Base-by-base conservation (phyloP, 129 eudicot genomes). In the Ambrosia trifida region DNA sequence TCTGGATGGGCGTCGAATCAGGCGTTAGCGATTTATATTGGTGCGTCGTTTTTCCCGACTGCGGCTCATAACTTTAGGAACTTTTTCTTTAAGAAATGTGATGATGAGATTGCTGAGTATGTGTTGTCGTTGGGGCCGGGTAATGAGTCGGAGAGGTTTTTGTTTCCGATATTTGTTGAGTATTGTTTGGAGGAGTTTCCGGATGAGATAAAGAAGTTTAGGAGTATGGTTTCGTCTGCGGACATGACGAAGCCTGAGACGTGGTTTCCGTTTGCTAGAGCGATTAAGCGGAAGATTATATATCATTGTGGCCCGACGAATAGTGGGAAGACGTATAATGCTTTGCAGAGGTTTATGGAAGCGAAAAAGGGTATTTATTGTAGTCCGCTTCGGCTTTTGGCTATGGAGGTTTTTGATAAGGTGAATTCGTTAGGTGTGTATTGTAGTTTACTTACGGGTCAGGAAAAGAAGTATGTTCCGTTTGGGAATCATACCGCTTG, bases 241-340 rank as follows among this genome's bases (percentile, higher is more conserved):
- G 99, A 95, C 77, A 60, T 95, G 53, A 90, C 99, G 1, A 86
- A 88, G 70, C 99, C 97, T 2, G 96, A 95, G 45, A 90, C 99
- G 7, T 95, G 99, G 99, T 95, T 90, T 66, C 99, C 99, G 0
- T 95, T 95, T 80, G 97, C 99, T 40, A 87, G 99, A 77, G 99
- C 99, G 0, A 95, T 95, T 88, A 95, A 88, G 28, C 85, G 99
- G 5, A 95, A 87, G 82, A 86, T 95, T 67, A 46, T 95, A 16
- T 95, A 95, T 78, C 99, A 95, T 71, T 95, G 99, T 81, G 99
- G 99, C 19, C 97, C 99, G 0, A 95, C 99, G 18, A 95, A 95
- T 75, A 90, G 99, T 76, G 99, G 99, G 49, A 95, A 95, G 72
- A 95, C 99, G 2, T 95, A 95, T 81, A 95, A 90, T 74, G 97